A percentile compares a stretch with the other conserved stretches of the same genome.
phyloP scores from a whole-genome alignment of 2,329 filamentous ascomycete species.

The Ophiostoma ulmi region DNA sequence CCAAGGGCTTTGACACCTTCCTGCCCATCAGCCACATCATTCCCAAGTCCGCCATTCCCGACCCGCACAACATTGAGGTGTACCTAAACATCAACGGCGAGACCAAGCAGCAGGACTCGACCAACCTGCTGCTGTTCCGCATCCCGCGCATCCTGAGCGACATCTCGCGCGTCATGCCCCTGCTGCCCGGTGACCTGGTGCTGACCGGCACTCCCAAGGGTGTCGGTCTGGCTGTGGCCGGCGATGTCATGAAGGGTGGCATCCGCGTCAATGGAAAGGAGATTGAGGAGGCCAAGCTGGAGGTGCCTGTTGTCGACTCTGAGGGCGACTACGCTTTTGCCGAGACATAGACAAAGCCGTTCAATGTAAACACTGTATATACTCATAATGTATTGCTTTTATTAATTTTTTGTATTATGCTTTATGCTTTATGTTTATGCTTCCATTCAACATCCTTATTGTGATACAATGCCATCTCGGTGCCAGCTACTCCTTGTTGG shows the following conservation, averaged over 20 bases:
- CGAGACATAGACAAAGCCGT: conserved; percentile 51
- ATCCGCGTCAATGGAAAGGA: conserved; percentile 75
- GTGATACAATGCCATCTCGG: background rate
- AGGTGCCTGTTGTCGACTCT: conserved; percentile 76
- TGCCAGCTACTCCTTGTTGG: conserved; percentile 44
- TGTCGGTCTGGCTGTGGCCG: conserved; percentile 77
- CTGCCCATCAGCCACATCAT: conserved; percentile 80
- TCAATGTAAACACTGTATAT: conserved; percentile 16
- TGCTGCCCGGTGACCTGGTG: conserved; percentile 87
- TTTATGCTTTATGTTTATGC: background rate
- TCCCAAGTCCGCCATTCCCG: conserved; percentile 68
- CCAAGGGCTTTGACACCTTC: conserved; percentile 98
- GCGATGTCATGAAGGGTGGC: conserved; percentile 82
- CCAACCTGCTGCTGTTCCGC: conserved; percentile 88
- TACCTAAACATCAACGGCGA: conserved; percentile 79
- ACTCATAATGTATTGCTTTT: background rate
- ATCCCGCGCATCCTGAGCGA: conserved; percentile 84
- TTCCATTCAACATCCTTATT: background rate
- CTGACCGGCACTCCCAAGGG: conserved; percentile 97
- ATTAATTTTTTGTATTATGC: background rate
- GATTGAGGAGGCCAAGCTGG: conserved; percentile 76
- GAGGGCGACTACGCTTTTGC: conserved; percentile 70
- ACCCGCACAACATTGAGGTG: conserved; percentile 84
- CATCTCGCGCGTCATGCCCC: conserved; percentile 90
- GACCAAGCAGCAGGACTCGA: conserved; percentile 76